Evolutionary conservation across 106 monocot genomes (phyloP), one percentile per base, ranked within the genome.

Genomic region (Ottelia alismoides): DNA sequence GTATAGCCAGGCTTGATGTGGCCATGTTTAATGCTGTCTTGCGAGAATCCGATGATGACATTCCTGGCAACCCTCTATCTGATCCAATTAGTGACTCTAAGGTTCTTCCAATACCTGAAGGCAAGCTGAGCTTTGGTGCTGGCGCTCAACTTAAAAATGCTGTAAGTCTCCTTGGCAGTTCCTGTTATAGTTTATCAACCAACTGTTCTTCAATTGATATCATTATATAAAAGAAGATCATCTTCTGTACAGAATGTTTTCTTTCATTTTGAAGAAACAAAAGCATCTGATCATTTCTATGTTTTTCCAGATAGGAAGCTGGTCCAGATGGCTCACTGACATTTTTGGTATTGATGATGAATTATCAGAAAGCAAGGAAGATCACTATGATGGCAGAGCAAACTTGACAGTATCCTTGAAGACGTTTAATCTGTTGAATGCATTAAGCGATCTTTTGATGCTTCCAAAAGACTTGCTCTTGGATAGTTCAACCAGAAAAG

Each of bases 11-110:
- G 64, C 70, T 96, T 55, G 94, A 96, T 74, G 94, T 88, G 49
- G 94, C 94, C 32, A 81, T 96, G 80, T 82, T 96, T 50, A 88
- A 96, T 76, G 94, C 94, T 47, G 72, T 96, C 45, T 43, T 96
- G 40, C 84, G 94, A 29, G 74, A 76, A 69, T 81, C 94, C 47
- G 76, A 66, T 69, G 88, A 96, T 58, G 94, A 85, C 3, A 76
- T 88, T 24, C 81, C 94, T 43, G 82, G 84, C n/a, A 78, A 96
- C 52, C 94, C 94, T 22, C 30, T 84, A 27, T 88, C 88, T 23
- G 94, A 96, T 27, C 94, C 94, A 51, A 85, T 96, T 50, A 78
- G 72, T 49, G 84, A 96, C 61, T 53, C 69, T 22, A 78, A 68
- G 24, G 88, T 96, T 67, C 81, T 96, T 28, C 94, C 94, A 30